Conservation (phyloP, 371 early-diverging fungal species). For the Apophysomyces variabilis region DNA sequence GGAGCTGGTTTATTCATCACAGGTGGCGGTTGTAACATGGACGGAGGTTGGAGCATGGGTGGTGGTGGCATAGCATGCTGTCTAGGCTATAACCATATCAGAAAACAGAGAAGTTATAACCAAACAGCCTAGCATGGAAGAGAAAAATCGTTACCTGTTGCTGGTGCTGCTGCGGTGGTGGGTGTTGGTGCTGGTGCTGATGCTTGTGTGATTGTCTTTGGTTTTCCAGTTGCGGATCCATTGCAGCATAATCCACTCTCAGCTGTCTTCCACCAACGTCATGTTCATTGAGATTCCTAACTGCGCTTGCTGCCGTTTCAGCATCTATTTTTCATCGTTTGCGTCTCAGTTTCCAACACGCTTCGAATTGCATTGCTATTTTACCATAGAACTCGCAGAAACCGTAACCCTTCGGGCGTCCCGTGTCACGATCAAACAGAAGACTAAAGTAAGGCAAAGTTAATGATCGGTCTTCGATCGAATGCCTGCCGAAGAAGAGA, state of each 20-base stretch:
- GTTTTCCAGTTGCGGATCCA: conserved; percentile 45
- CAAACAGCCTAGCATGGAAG: background rate
- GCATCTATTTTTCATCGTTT: conserved; percentile 51
- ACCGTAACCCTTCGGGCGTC: conserved; percentile 90
- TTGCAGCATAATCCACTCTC: conserved; percentile 86
- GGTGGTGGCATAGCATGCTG: conserved; percentile 19
- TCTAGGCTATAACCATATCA: background rate
- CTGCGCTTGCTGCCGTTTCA: conserved; percentile 83
- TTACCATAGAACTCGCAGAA: conserved; percentile 85
- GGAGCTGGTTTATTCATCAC: conserved; percentile 22
- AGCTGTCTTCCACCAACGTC: conserved; percentile 83
- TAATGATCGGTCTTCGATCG: background rate
- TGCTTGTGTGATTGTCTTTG: conserved; percentile 25
- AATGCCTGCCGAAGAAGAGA: too few relatives aligned
- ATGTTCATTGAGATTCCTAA: conserved; percentile 81
- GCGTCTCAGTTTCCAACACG: background rate
- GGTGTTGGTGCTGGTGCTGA: conserved; percentile 39
- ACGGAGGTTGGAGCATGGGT: conserved; percentile 20
- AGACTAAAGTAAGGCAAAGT: conserved; percentile 50
- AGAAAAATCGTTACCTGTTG: conserved; percentile 5
- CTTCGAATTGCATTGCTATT: background rate
- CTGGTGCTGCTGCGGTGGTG: conserved; percentile 25
- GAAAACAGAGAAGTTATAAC: background rate
- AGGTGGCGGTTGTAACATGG: conserved; percentile 16
- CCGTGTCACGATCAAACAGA: conserved; percentile 87